These are phyloP conservation scores for Solanum medicagineum DNA, from an alignment of 257 asterid species.

Conservation along the genomic window DNA sequence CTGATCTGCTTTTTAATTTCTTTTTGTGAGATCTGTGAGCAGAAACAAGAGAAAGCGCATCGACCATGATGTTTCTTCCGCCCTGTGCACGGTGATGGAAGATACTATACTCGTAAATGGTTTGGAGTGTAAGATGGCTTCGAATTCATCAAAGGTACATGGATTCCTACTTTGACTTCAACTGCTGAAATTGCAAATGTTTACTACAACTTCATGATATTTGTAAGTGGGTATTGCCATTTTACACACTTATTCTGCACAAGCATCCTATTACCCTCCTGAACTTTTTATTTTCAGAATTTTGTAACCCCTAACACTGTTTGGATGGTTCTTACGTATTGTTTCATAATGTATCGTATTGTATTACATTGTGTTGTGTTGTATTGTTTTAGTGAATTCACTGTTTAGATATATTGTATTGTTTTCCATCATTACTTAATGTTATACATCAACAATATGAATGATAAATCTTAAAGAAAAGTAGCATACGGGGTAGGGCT, in stretches of 20 bases:
- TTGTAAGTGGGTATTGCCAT: not conserved
- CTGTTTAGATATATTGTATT: not conserved
- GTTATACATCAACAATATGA: not conserved
- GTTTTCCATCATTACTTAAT: not conserved
- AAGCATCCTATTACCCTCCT: not conserved
- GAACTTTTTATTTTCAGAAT: not conserved
- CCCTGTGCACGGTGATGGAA: slow-evolving; percentile 11
- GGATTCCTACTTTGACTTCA: not conserved
- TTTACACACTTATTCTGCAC: not conserved
- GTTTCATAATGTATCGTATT: not conserved
- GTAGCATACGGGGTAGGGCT: not conserved
- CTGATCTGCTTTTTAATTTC: not conserved
- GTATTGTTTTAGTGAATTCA: not conserved
- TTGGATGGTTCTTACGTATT: not conserved
- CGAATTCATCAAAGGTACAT: slow-evolving; percentile 10
- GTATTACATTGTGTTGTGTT: not conserved
- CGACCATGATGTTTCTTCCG: slow-evolving; percentile 1
- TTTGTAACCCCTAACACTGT: not conserved
- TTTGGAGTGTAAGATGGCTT: slow-evolving; percentile 21
- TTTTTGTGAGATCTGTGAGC: not conserved
- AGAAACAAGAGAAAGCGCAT: slow-evolving; percentile 10
- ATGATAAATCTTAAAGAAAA: not conserved
- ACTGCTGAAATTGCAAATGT: not conserved
- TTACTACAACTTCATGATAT: not conserved
- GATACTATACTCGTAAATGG: slow-evolving; percentile 10